Evolutionary conservation across 2,329 filamentous ascomycete genomes (phyloP).

Genomic region (Colletotrichum lupini): DNA sequence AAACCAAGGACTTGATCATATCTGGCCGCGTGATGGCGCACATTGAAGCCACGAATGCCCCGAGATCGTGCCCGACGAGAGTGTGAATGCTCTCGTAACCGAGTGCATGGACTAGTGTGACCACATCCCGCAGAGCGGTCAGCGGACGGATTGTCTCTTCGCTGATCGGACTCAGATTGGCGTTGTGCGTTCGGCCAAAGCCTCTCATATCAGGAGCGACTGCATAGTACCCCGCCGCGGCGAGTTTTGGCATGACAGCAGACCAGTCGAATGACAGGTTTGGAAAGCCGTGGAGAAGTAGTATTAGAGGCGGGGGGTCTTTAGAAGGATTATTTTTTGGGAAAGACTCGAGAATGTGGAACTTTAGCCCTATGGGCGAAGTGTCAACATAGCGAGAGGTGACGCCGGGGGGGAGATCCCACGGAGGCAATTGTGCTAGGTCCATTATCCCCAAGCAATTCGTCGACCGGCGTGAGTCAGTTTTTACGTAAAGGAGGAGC

Average conservation of each 20-base stretch:
- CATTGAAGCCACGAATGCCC: conserved; percentile 68
- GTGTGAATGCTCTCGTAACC: conserved; percentile 68
- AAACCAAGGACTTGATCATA: conserved; percentile 69
- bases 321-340: conserved; percentile 41
- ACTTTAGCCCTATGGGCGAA: conserved; percentile 64
- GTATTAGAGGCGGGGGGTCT: conserved; percentile 58
- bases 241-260: conserved; percentile 69
- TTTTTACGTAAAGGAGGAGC: neutral
- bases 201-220: conserved; percentile 76
- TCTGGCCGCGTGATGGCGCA: conserved; percentile 72
- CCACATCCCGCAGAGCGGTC: conserved; percentile 69
- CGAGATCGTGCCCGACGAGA: conserved; percentile 75
- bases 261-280: conserved; percentile 79
- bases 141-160: conserved; percentile 60
- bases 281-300: conserved; percentile 75
- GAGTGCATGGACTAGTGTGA: conserved; percentile 69
- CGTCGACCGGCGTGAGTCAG: neutral
- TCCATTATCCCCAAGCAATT: neutral
- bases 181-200: conserved; percentile 67
- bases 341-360: conserved; percentile 70
- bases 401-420: conserved; percentile 61
- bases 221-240: conserved; percentile 70
- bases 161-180: neutral
- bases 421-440: neutral
- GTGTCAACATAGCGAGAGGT: conserved; percentile 64